A percentile compares a stretch with the other conserved stretches of the same genome.
Conservation (phyloP, 306 rosid species). For the Cucurbita argyrosperma region DNA sequence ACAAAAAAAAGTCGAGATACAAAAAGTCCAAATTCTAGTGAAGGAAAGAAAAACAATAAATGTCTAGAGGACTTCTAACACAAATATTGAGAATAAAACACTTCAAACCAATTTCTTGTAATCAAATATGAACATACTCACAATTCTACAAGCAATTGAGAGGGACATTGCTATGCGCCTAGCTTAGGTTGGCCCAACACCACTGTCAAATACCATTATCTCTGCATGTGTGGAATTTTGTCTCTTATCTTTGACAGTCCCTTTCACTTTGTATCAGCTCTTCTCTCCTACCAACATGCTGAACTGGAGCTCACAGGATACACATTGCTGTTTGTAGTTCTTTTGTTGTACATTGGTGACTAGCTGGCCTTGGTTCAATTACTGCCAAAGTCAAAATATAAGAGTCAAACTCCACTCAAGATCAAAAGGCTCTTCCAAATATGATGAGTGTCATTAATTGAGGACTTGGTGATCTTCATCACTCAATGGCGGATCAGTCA, state of each 20-base stretch:
- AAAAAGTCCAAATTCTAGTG: neutral
- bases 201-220: constrained; percentile 8
- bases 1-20: too few species aligned
- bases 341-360: neutral
- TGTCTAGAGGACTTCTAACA: neutral
- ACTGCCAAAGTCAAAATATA: neutral
- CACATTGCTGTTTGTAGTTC: constrained; percentile 9
- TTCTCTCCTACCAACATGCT: neutral
- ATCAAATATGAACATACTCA: neutral
- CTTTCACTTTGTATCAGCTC: neutral
- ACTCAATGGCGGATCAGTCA: neutral
- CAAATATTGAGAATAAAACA: neutral
- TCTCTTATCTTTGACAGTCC: neutral
- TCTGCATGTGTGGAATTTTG: constrained; percentile 17
- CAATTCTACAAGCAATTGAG: neutral
- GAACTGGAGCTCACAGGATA: constrained; percentile 14
- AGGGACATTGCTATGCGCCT: neutral
- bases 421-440: neutral
- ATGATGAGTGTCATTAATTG: neutral
- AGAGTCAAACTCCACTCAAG: neutral
- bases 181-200: neutral
- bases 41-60: neutral
- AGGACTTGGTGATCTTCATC: neutral
- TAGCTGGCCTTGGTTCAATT: neutral
- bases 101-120: neutral